Evolutionary conservation across 169 alveolate genomes (phyloP), one percentile per base, ranked within the genome.

Genomic region (Plasmodium coatneyi): DNA sequence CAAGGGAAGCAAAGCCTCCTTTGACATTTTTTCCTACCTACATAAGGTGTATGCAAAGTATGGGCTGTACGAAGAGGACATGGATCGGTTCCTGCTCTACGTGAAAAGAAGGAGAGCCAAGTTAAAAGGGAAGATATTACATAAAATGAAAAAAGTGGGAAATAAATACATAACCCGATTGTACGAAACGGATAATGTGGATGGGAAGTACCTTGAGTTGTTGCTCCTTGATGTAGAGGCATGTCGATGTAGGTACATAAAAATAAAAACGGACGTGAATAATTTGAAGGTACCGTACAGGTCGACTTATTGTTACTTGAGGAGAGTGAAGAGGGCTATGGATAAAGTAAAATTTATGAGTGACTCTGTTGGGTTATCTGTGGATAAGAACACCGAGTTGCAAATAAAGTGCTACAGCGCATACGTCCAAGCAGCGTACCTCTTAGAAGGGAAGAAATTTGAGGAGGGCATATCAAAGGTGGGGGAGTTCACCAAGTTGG

Each of bases 251-350:
- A 87, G 90, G 71, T 87, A 87, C 71, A 16, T 87, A 36, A 52
- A 87, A 87, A 66, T 87, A 10, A 87, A 87, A 60, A 87, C 93
- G 4, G 90, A 87, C 41, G 87, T 87, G 12, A 87, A 87, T 36
- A 79, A 87, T 78, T 60, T 87, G 10, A 87, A 87, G 9, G 66
- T 28, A 12, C 93, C 93, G 0, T 87, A 87, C 25, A 76, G 93
- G 79, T 54, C 93, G 0, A 87, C 70, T 6, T 79, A 52, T 79
- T 78, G 81, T 32, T 87, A 87, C 28, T 16, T 87, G 54, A 41
- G 93, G 70, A 43, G 93, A 43, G 19, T 87, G 80, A 87, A 79
- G 80, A 87, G 54, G 28, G 83, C 90, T 5, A 5, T 87, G 32
- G 82, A 79, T 0, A 87, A 79, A 66, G 49, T 87, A 39, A 76